Evolutionary conservation across 2,329 filamentous ascomycete species (phyloP), one percentile per base, ranked within the genome.

Genomic region (Chalara sp.): DNA sequence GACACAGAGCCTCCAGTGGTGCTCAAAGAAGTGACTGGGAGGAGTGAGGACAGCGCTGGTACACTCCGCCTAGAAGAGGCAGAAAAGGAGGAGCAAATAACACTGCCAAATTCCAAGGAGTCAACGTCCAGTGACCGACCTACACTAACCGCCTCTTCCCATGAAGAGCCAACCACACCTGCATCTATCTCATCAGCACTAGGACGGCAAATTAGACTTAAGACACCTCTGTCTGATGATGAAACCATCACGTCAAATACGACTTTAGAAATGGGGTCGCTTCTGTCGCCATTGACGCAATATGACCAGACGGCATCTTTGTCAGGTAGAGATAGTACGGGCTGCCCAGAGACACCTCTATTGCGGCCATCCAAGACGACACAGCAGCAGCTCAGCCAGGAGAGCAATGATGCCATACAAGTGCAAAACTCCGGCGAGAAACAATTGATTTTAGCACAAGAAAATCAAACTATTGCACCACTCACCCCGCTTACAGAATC

Each of bases 281-380:
- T 44, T 48, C 44, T 53, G 13, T 53, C 51, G n/a, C 51, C 41
- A 50, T 28, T 53, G 32, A 53, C 51, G 40, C 39, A 53, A 50
- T 40, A 41, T 53, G 12, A 51, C 33, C 39, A 29, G 11, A 43
- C 48, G 28, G 39, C 42, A 32, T 51, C 49, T 39, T 21, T 42
- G 49, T 46, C 42, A 54, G 45, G 49, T 21, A 52, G 52, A 43
- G 44, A 47, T 47, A 49, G 49, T 21, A 52, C 49, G n/a, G 43
- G 31, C 32, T 52, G 51, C 28, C 43, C 39, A 40, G 35, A 54
- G 33, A 44, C 35, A 43, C 29, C 44, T 51, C 49, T 35, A 40
- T 43, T 39, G 32, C 33, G 32, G 48, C 31, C 21, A 30, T 42
- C 47, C 21, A 44, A 32, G 12, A 50, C 32, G 31, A 32, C 13